Percentiles rank a stretch among this genome's conserved stretches.
Conservation (phyloP, 768 basidiomycete genomes). For the Pholiota conissans region DNA sequence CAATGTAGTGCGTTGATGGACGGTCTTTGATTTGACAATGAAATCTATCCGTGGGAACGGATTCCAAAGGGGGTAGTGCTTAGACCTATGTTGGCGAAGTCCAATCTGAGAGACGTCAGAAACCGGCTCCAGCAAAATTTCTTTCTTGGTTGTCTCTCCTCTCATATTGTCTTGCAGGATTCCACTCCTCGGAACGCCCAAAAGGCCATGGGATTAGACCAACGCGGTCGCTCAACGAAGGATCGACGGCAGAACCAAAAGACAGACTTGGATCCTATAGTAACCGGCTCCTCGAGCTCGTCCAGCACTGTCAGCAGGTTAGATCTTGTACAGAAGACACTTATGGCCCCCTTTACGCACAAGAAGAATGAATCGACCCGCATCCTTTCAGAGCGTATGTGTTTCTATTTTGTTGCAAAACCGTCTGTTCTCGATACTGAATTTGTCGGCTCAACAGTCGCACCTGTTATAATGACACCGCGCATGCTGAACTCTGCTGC, state of each 20-base stretch:
- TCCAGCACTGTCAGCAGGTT: constrained; percentile 47
- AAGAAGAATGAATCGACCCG: constrained; percentile 69
- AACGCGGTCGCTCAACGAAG: constrained; percentile 29
- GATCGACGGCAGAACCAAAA: constrained; percentile 39
- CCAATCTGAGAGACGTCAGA: constrained; percentile 20
- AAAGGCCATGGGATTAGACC: constrained; percentile 38
- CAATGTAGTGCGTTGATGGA: not conserved
- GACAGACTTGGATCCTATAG: constrained; percentile 37
- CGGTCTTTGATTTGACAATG: no score
- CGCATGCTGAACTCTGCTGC: constrained; percentile 73
- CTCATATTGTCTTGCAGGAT: constrained; percentile 1
- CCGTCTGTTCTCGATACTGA: constrained; percentile 2
- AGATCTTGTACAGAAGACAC: constrained; percentile 64
- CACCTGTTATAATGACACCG: constrained; percentile 89
- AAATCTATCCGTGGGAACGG: constrained; percentile 19
- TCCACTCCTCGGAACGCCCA: constrained; percentile 12
- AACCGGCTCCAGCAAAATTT: constrained; percentile 24
- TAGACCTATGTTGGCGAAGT: constrained; percentile 17
- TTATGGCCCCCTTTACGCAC: constrained; percentile 71
- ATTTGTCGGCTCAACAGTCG: constrained; percentile 47
- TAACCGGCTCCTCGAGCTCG: constrained; percentile 27
- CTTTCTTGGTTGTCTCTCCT: constrained; percentile 15
- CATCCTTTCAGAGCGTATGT: constrained; percentile 76
- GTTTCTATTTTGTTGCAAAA: constrained; percentile 1
- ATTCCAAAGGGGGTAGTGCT: constrained; percentile 15